Evolutionary conservation across 768 basidiomycete genomes (phyloP), one percentile per base, ranked within the genome.

Genomic region (Rossbeevera mucosa): DNA sequence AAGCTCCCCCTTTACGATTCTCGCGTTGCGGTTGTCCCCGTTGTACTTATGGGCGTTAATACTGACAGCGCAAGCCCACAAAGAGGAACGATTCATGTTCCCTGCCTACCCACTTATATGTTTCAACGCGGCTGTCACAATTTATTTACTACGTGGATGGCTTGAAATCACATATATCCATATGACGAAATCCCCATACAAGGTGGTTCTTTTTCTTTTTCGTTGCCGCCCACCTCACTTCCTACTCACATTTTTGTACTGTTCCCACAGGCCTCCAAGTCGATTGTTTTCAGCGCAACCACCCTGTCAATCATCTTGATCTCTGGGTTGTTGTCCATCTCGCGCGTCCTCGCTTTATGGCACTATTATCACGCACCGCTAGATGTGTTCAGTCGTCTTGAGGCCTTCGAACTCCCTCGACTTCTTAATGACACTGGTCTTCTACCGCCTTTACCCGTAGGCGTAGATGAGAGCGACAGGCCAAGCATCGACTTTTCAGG

Each of bases 41-140:
- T 75, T 95, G 55, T 97, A 98, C 71, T 58, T 97, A n/a, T 98
- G 96, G 95, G 61, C 86, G 43, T 79, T 70, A 1, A 86, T 96
- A 55, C 72, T 99, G 58, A 83, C 82, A 4, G 59, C 76, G 3
- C 95, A 98, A 71, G 74, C 87, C 1, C 96, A 99, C 71, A 99
- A 99, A 72, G 96, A 99, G 70, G 96, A 99, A 66, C 79, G 96
- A n/a, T 99, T 99, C 74, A 88, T 97, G 84, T 98, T 86, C 69
- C 95, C 96, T 1, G 86, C 82, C 2, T 98, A 95, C 66, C 89
- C 92, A 2, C 69, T 98, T 28, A 70, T 98, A 44, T 92, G 91
- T 64, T 92, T 98, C 72, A 97, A 97, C 64, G 95, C 94, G 0
- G 91, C 92, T 4, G 85, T 94, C n/a, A 77, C 85, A 12, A 57